phyloP scores from a whole-genome alignment of 495 filamentous ascomycete genomes.

The Penicillium canescens region DNA sequence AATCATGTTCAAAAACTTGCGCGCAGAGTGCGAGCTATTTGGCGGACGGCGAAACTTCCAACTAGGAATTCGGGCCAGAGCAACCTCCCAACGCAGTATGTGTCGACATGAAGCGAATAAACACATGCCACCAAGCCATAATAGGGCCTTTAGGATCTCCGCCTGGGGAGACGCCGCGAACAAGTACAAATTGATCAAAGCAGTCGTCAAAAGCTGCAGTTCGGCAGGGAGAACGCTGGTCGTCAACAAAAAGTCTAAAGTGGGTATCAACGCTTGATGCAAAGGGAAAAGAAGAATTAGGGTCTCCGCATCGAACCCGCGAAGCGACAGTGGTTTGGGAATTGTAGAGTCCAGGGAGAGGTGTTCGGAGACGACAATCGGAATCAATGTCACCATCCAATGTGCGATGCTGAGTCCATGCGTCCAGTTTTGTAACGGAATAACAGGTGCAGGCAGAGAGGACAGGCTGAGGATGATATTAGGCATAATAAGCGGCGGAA shows the following conservation, averaged over 20 bases:
- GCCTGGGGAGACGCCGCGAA: constrained; percentile 81
- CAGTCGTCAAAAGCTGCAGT: constrained; percentile 78
- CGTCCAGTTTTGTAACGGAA: constrained; percentile 59
- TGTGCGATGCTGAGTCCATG: constrained; percentile 63
- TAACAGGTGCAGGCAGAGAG: constrained; percentile 68
- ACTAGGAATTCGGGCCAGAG: constrained; percentile 81
- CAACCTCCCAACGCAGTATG: constrained; percentile 82
- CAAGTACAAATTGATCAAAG: constrained; percentile 79
- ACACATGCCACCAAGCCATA: constrained; percentile 85
- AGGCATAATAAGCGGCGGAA: constrained; percentile 59
- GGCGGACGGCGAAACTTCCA: constrained; percentile 78
- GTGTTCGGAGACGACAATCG: constrained; percentile 54
- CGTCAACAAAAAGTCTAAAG: constrained; percentile 76
- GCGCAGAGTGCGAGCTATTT: constrained; percentile 43
- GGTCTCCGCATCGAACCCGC: constrained; percentile 56
- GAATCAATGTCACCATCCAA: constrained; percentile 70
- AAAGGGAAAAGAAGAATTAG: constrained; percentile 77
- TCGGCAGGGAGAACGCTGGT: constrained; percentile 86
- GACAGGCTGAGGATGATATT: constrained; percentile 82
- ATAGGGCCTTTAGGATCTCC: constrained; percentile 73
- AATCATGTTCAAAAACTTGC: constrained; percentile 51
- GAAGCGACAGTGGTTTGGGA: constrained; percentile 37
- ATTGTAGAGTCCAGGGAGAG: constrained; percentile 28
- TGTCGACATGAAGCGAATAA: constrained; percentile 71
- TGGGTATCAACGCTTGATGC: constrained; percentile 75